Evolutionary conservation across 208 protist species (phyloP).

Genomic region (Trypanosoma scelopori): DNA sequence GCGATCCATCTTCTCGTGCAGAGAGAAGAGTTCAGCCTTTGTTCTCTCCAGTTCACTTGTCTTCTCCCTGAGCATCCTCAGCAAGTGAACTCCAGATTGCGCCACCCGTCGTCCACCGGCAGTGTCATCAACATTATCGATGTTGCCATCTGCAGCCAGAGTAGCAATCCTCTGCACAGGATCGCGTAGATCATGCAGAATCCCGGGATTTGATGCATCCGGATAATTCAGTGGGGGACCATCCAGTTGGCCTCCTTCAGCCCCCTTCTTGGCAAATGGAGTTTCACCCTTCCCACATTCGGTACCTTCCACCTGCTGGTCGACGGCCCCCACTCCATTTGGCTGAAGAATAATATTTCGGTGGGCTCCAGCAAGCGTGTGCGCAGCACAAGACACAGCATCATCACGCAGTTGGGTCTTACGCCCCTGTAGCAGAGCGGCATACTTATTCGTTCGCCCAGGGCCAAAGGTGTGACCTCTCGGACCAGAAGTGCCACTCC

Average conservation of each 20-base stretch:
- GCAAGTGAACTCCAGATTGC: slow-evolving; percentile 19
- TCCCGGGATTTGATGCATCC: slow-evolving; percentile 1
- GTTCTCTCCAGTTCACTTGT: slow-evolving; percentile 21
- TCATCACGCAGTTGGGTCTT: background rate
- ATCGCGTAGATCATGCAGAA: slow-evolving; percentile 7
- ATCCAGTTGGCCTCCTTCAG: background rate
- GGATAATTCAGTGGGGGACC: background rate
- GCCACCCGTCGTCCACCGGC: slow-evolving; percentile 3
- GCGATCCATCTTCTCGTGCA: slow-evolving; percentile 8
- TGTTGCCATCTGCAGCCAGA: background rate
- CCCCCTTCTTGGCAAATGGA: background rate
- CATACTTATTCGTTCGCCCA: slow-evolving; percentile 10
- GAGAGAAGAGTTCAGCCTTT: slow-evolving; percentile 13
- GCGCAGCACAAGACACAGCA: background rate
- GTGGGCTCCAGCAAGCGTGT: background rate
- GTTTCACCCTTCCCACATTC: no score
- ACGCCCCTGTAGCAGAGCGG: background rate
- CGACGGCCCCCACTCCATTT: background rate
- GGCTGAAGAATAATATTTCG: slow-evolving; percentile 10
- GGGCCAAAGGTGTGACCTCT: background rate
- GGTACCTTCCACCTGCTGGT: background rate
- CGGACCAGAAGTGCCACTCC: background rate
- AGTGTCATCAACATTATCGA: slow-evolving; percentile 1
- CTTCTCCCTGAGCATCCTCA: slow-evolving; percentile 28
- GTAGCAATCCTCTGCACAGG: background rate